A percentile compares a stretch with the other conserved stretches of the same genome.
Evolutionary conservation across 345 rosid genomes (phyloP).

Genomic region (Citrus inodora): DNA sequence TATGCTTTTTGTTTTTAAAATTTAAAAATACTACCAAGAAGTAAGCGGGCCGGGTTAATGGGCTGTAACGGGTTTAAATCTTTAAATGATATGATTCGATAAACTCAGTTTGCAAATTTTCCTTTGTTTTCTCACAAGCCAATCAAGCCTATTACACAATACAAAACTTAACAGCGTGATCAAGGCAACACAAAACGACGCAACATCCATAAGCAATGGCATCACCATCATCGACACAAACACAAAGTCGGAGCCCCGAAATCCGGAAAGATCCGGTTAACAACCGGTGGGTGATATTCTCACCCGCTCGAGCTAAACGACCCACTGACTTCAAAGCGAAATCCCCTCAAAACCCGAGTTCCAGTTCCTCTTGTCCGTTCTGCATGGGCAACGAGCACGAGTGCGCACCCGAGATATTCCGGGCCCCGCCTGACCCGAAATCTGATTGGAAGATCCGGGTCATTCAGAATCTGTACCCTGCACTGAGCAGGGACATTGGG

Average conservation of each 20-base stretch:
- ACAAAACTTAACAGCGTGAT: not conserved
- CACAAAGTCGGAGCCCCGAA: slow-evolving; percentile 42
- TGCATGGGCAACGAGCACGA: slow-evolving; percentile 80
- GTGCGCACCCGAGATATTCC: slow-evolving; percentile 86
- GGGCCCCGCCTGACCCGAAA: slow-evolving; percentile 47
- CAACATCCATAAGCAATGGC: not conserved
- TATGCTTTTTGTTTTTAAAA: no score
- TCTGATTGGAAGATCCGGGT: slow-evolving; percentile 67
- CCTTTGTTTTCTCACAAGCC: not conserved
- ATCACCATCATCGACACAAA: slow-evolving; percentile 2
- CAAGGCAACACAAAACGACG: not conserved
- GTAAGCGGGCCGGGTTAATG: no score
- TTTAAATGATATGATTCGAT: no score
- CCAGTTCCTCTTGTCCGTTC: slow-evolving; percentile 54
- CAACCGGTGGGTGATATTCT: slow-evolving; percentile 74
- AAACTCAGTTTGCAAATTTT: no score
- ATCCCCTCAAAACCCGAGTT: slow-evolving; percentile 35
- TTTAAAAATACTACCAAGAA: no score
- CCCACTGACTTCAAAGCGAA: slow-evolving; percentile 83
- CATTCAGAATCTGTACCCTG: slow-evolving; percentile 84
- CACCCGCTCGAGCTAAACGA: slow-evolving; percentile 71
- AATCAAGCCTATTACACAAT: not conserved
- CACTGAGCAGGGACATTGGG: slow-evolving; percentile 55
- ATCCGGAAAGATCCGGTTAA: slow-evolving; percentile 58
- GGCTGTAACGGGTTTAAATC: no score